Evolutionary conservation across 352 stramenopile species (phyloP).

Genomic region (Plasmopara viticola): DNA sequence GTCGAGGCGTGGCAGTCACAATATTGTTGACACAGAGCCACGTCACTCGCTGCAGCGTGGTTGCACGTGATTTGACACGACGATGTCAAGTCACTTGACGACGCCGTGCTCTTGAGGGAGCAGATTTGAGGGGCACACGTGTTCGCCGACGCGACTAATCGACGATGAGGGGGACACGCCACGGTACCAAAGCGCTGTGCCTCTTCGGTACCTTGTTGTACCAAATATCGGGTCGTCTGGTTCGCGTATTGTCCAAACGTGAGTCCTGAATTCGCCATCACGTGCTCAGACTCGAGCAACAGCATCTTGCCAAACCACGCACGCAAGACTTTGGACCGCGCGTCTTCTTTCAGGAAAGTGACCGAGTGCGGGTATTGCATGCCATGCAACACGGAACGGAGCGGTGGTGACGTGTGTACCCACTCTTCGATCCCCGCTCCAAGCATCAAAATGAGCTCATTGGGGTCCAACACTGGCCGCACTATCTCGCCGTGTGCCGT

Average conservation of each 20-base stretch:
- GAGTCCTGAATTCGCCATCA: conserved; percentile 54
- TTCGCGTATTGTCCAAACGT: conserved; percentile 51
- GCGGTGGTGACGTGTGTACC: conserved; percentile 47
- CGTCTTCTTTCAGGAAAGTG: conserved; percentile 24
- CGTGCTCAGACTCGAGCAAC: conserved; percentile 32
- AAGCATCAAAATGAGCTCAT: conserved; percentile 80
- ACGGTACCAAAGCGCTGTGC: conserved; percentile 34
- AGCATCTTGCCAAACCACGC: conserved; percentile 72
- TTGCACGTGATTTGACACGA: conserved; percentile 60
- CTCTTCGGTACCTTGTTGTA: conserved; percentile 29
- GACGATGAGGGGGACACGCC: conserved; percentile 38
- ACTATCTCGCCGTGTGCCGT: conserved; percentile 45
- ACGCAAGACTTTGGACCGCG: conserved; percentile 41
- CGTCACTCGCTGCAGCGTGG: conserved; percentile 34
- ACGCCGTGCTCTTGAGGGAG: conserved; percentile 27
- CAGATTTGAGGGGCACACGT: conserved; percentile 43
- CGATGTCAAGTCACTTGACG: conserved; percentile 22
- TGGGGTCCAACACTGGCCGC: conserved; percentile 46
- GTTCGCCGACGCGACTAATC: conserved; percentile 40
- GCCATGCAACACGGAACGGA: conserved; percentile 62
- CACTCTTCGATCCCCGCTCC: conserved; percentile 67
- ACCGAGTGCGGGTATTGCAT: conserved; percentile 60
- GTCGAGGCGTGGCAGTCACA: conserved; percentile 35
- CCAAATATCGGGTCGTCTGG: conserved; percentile 44
- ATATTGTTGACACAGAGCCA: conserved; percentile 28